Percentiles rank a stretch among this genome's conserved stretches.
phyloP scores from a whole-genome alignment of 2,329 filamentous ascomycete genomes.

The Zasmidium cellare region DNA sequence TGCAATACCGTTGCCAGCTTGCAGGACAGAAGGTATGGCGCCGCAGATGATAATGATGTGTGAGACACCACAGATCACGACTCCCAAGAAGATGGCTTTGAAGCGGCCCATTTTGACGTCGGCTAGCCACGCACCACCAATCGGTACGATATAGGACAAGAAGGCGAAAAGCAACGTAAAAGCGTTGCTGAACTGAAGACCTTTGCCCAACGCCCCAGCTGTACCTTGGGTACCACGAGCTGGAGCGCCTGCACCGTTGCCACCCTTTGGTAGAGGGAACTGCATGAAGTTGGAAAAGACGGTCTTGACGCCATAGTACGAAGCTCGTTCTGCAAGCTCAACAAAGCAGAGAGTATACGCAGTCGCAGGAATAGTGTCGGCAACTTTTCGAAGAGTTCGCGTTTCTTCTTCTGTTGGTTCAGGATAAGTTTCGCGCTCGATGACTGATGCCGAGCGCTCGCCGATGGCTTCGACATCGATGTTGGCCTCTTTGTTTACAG shows the following conservation, averaged over 20 bases:
- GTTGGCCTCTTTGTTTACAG: conserved; percentile 16
- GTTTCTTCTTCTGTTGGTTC: conserved; percentile 50
- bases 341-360: conserved; percentile 56
- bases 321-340: conserved; percentile 62
- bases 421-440: conserved; percentile 26
- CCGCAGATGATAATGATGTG: conserved; percentile 26
- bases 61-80: conserved; percentile 23
- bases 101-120: conserved; percentile 27
- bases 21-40: conserved; percentile 24
- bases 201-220: conserved; percentile 61
- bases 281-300: conserved; percentile 65
- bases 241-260: conserved; percentile 38
- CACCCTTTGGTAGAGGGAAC: conserved; percentile 54
- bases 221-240: conserved; percentile 33
- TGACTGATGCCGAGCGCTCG: conserved; percentile 19
- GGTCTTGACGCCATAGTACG: conserved; percentile 59
- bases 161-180: conserved; percentile 58
- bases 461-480: conserved; percentile 25
- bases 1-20: conserved; percentile 21
- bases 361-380: conserved; percentile 52
- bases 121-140: conserved; percentile 35
- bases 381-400: conserved; percentile 48
- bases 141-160: conserved; percentile 58
- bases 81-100: conserved; percentile 23
- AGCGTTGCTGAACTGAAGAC: conserved; percentile 55